Conservation (phyloP, 1,139 yeast genomes). For the Lodderomyces elongisporus region DNA sequence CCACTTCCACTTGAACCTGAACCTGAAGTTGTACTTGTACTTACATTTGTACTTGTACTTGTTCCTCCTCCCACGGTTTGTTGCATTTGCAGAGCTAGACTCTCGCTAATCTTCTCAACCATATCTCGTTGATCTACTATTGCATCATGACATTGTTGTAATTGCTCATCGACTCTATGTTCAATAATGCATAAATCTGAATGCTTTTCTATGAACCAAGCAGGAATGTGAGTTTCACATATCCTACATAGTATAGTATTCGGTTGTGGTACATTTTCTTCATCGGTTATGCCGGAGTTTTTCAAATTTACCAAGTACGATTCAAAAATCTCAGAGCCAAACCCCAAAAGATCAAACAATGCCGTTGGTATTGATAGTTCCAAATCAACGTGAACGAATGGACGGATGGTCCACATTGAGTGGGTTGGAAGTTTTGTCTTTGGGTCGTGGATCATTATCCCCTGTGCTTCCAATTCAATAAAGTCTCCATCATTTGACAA, state of each 20-base stretch:
- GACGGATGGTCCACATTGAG: constrained; percentile 91
- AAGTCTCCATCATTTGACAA: constrained; percentile 54
- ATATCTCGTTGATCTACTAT: constrained; percentile 67
- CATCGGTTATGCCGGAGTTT: constrained; percentile 57
- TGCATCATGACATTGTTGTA: constrained; percentile 74
- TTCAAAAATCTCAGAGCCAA: constrained; percentile 82
- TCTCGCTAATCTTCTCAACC: constrained; percentile 43
- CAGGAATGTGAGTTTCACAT: constrained; percentile 87
- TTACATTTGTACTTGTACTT: too few species aligned
- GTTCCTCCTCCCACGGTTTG: too few species aligned
- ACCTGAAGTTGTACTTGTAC: background rate
- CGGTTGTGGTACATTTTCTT: constrained; percentile 67
- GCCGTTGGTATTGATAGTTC: constrained; percentile 63
- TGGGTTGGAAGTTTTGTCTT: constrained; percentile 62
- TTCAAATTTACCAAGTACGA: constrained; percentile 63
- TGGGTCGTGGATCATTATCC: constrained; percentile 76
- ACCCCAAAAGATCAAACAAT: constrained; percentile 71
- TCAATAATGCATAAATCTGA: constrained; percentile 84
- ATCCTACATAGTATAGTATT: constrained; percentile 80
- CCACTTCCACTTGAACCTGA: too few species aligned
- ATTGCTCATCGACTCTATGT: constrained; percentile 74
- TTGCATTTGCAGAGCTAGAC: constrained; percentile 21
- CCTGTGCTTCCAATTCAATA: constrained; percentile 88
- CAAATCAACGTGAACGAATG: constrained; percentile 59
- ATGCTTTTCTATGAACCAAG: constrained; percentile 95